Evolutionary conservation across 2,329 filamentous ascomycete genomes (phyloP), one percentile per base, ranked within the genome.

Genomic region (Colletotrichum theobromicola): DNA sequence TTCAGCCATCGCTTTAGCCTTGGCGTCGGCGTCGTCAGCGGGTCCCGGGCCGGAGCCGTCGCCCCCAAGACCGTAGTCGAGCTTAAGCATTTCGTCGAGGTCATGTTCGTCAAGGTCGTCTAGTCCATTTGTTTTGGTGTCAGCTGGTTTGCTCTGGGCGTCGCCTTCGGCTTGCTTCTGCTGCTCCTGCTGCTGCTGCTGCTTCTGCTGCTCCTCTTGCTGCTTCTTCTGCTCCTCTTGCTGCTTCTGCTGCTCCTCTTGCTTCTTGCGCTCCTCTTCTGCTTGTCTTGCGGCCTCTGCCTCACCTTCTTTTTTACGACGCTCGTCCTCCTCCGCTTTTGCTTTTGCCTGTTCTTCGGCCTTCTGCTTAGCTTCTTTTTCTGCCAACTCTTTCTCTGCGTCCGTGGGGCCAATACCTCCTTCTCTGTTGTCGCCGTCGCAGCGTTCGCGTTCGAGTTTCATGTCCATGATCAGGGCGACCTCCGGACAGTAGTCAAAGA

Each of bases 401-500:
- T 73, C 72, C 4, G 75, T 76, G 28, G 76, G 76, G 6, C 70
- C 69, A 28, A 82, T 75, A 46, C 70, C 70, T 65, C 80, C 80
- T 62, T 80, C 74, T n/a, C 66, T 70, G 64, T 83, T 80, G 76
- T 86, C 84, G 10, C 79, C 82, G 0, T 79, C 75, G 77, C 88
- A 89, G 21, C 87, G 81, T 80, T 89, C 85, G 57, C 84, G 80
- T 81, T 89, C 87, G 13, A 90, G 80, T 80, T 89, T 90, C 89
- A 91, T 91, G 55, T 88, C 85, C 84, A 90, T 85, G 72, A 90
- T 87, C 79, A 91, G 83, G 76, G 84, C 86, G 24, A 91, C 79
- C 79, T 91, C 89, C 2, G 89, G 90, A 75, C 90, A 91, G 80
- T 91, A 91, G 21, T 87, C 82, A 76, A 90, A 88, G 28, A 90